Evolutionary conservation across 129 eudicot species (phyloP).

Genomic region (Arctium lappa): DNA sequence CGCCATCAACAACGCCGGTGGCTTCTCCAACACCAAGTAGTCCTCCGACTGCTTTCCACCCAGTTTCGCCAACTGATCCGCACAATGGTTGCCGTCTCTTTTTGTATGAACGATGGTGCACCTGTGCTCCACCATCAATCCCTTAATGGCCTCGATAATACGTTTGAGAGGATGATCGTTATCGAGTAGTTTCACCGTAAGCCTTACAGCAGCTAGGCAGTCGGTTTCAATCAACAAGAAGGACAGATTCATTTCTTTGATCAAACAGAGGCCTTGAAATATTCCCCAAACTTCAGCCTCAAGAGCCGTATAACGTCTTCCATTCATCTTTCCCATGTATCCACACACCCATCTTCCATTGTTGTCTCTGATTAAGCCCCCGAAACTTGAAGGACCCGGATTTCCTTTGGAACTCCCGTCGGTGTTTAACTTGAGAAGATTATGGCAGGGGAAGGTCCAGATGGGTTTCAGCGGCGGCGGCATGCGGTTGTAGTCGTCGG

Average conservation of each 20-base stretch:
- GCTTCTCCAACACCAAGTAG: neutral
- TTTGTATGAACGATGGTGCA: slow-evolving; percentile 10
- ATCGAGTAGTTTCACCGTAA: neutral
- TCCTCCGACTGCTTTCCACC: neutral
- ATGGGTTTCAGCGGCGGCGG: neutral
- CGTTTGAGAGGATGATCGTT: neutral
- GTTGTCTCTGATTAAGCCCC: slow-evolving; percentile 12
- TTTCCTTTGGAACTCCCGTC: slow-evolving; percentile 25
- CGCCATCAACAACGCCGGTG: slow-evolving; percentile 1
- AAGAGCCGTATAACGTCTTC: neutral
- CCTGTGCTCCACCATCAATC: neutral
- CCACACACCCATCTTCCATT: slow-evolving; percentile 17
- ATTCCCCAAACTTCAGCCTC: slow-evolving; percentile 10
- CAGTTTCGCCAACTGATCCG: slow-evolving; percentile 18
- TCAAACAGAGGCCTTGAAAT: neutral
- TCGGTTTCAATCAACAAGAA: slow-evolving; percentile 14
- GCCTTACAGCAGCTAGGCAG: neutral
- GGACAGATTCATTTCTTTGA: neutral
- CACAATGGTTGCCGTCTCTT: slow-evolving; percentile 24
- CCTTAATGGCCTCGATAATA: neutral
- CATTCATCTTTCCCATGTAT: slow-evolving; percentile 22
- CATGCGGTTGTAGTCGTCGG: neutral
- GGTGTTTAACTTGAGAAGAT: slow-evolving; percentile 16
- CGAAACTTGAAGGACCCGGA: slow-evolving; percentile 16
- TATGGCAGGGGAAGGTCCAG: neutral